Percentiles rank a stretch among this genome's conserved stretches.
Conservation (phyloP, 139 green algal species). For the Chlamydomonas sp. region DNA sequence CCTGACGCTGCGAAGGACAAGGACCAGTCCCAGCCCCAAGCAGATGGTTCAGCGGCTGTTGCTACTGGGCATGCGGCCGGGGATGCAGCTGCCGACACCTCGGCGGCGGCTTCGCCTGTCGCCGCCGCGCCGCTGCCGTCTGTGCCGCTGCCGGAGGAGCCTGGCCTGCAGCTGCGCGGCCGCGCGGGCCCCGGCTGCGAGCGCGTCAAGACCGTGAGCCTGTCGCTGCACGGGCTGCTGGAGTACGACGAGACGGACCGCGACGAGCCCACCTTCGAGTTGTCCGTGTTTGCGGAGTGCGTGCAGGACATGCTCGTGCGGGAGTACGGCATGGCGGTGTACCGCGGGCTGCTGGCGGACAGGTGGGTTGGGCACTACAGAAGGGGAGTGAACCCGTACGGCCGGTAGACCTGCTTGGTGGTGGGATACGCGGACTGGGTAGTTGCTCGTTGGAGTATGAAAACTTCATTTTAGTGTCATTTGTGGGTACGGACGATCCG, state of each 20-base stretch:
- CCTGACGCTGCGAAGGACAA: conserved; percentile 1
- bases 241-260: conserved; percentile 80
- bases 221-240: conserved; percentile 79
- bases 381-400: too few species aligned
- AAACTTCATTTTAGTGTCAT: too few species aligned
- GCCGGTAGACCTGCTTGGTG: too few species aligned
- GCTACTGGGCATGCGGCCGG: not conserved
- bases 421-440: too few species aligned
- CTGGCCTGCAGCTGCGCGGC: conserved; percentile 20
- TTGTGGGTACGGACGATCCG: too few species aligned
- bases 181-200: not conserved
- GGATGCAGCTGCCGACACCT: not conserved
- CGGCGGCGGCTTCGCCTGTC: not conserved
- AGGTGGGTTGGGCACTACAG: conserved; percentile 12
- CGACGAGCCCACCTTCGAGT: conserved; percentile 77
- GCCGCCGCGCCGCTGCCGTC: not conserved
- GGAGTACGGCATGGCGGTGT: conserved; percentile 57
- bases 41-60: not conserved
- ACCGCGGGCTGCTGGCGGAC: conserved; percentile 34
- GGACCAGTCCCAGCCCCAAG: not conserved
- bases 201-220: conserved; percentile 47
- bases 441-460: too few species aligned
- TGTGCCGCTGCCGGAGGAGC: conserved; percentile 32
- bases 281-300: conserved; percentile 77
- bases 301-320: conserved; percentile 76